Evolutionary conservation across 345 rosid species (phyloP).

Genomic region (Pistacia vera): DNA sequence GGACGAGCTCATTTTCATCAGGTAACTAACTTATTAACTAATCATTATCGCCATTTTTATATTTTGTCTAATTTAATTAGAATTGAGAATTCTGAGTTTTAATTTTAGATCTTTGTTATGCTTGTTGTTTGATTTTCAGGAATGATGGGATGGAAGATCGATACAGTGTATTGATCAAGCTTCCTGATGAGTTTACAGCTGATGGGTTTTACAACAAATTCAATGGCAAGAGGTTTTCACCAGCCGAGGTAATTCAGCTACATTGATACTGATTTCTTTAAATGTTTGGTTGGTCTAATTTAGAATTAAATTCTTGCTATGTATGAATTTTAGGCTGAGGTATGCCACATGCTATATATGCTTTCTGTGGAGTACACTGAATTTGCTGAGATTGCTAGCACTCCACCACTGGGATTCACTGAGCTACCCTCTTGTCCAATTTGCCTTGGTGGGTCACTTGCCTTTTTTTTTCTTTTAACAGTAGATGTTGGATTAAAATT

Average conservation of each 20-base stretch:
- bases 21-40: constrained; percentile 28
- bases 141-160: constrained; percentile 94
- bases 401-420: constrained; percentile 64
- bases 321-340: constrained; percentile 63
- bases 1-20: constrained; percentile 65
- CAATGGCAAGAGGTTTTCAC: constrained; percentile 74
- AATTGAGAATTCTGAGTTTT: too few relatives aligned
- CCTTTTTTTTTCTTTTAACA: neutral
- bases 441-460: constrained; percentile 67
- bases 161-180: constrained; percentile 72
- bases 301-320: neutral
- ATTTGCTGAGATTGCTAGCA: constrained; percentile 61
- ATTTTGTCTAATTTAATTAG: neutral
- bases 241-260: constrained; percentile 64
- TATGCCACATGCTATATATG: constrained; percentile 73
- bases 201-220: constrained; percentile 58
- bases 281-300: neutral
- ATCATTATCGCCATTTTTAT: neutral
- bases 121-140: constrained; percentile 30
- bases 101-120: neutral
- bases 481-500: neutral
- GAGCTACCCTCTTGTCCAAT: constrained; percentile 92
- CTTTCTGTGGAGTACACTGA: constrained; percentile 69
- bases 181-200: constrained; percentile 57
- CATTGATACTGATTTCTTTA: neutral